phyloP scores from a whole-genome alignment of 1,139 yeast species.

The Tardiomyces depauwii region DNA sequence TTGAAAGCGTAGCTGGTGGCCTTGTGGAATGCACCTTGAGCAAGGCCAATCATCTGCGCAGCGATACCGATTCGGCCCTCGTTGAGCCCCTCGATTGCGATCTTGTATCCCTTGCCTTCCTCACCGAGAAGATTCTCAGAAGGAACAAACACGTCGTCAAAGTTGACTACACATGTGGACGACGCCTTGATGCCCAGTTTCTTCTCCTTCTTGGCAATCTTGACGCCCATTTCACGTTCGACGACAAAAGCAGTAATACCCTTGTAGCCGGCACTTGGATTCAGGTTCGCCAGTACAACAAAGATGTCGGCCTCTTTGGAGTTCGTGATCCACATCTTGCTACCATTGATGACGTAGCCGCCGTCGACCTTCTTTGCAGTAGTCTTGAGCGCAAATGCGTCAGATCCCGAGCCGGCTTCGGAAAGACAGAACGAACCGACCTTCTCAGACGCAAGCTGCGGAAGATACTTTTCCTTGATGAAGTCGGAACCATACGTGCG shows the following conservation, averaged over 20 bases:
- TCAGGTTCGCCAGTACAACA: constrained; percentile 31
- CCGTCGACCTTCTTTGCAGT: constrained; percentile 21
- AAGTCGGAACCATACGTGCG: constrained; percentile 29
- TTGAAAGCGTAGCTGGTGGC: constrained; percentile 30
- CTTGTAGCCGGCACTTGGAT: constrained; percentile 33
- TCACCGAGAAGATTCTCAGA: constrained; percentile 32
- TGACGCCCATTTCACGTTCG: constrained; percentile 30
- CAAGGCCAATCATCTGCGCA: constrained; percentile 36
- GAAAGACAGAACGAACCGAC: constrained; percentile 33
- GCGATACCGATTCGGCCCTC: constrained; percentile 38
- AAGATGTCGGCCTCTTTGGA: constrained; percentile 35
- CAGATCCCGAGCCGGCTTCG: constrained; percentile 33
- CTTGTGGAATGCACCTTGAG: constrained; percentile 33
- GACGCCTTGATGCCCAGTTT: constrained; percentile 35
- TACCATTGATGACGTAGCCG: constrained; percentile 24
- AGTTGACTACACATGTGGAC: constrained; percentile 32
- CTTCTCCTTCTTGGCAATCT: constrained; percentile 35
- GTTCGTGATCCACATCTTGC: constrained; percentile 34
- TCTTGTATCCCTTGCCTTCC: constrained; percentile 35
- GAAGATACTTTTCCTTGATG: constrained; percentile 29
- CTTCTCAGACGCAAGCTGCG: constrained; percentile 26
- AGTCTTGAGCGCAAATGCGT: constrained; percentile 25
- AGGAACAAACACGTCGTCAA: constrained; percentile 33
- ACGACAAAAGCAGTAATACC: constrained; percentile 36
- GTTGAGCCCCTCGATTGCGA: constrained; percentile 33